phyloP scores from a whole-genome alignment of 441 rosid species.

The Adansonia rubrostipa region DNA sequence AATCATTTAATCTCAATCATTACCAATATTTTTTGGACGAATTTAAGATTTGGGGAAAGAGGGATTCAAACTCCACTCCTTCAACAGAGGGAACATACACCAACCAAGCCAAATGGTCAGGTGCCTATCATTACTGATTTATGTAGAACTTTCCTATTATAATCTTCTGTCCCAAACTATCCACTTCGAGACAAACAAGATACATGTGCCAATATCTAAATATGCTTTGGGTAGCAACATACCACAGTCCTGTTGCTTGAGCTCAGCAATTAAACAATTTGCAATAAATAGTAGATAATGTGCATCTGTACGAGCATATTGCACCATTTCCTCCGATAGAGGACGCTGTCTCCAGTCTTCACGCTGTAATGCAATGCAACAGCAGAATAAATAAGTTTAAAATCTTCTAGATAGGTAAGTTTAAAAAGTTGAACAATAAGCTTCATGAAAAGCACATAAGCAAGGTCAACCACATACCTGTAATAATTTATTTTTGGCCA shows the following conservation, averaged over 20 bases:
- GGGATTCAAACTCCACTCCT: too few relatives aligned
- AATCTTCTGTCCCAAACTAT: background rate
- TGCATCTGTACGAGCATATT: constrained; percentile 85
- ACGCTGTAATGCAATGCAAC: constrained; percentile 56
- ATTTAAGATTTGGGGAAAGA: too few relatives aligned
- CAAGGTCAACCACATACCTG: constrained; percentile 59
- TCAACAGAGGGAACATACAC: too few relatives aligned
- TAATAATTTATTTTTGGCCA: constrained; percentile 76
- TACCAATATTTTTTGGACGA: too few relatives aligned
- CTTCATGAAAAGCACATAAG: background rate
- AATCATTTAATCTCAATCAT: background rate
- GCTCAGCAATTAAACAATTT: constrained; percentile 63
- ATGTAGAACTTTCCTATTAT: background rate
- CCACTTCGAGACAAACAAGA: constrained; percentile 20
- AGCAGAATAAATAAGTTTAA: constrained; percentile 24
- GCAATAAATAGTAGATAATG: constrained; percentile 84
- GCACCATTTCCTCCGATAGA: constrained; percentile 73
- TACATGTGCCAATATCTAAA: constrained; percentile 21
- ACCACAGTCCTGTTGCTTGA: constrained; percentile 67
- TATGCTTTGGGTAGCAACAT: constrained; percentile 27
- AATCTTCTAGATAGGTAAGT: constrained; percentile 10
- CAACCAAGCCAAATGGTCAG: too few relatives aligned
- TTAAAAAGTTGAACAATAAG: constrained; percentile 5
- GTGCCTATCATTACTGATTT: background rate
- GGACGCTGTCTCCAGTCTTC: constrained; percentile 99